Conservation (phyloP, 106 monocot species). For the Allium cepa region DNA sequence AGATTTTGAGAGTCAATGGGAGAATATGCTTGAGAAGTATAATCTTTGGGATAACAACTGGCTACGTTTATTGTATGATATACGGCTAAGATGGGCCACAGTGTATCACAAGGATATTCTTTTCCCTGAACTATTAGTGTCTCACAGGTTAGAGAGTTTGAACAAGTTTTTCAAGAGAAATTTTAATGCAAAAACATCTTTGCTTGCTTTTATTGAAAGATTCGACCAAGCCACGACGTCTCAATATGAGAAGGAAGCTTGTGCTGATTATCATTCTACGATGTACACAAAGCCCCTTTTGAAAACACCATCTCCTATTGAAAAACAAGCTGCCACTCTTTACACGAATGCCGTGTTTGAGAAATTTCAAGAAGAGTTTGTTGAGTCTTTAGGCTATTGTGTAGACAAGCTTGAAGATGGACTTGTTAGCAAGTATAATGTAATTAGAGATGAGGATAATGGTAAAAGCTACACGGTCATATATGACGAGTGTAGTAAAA, state of each 20-base stretch:
- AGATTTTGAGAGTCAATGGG: slow-evolving; percentile 83
- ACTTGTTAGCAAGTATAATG: slow-evolving; percentile 47
- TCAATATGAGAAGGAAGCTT: slow-evolving; percentile 74
- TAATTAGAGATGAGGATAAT: slow-evolving; percentile 57
- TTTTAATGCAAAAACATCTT: slow-evolving; percentile 61
- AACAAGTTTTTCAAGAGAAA: slow-evolving; percentile 90
- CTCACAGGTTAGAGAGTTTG: slow-evolving; percentile 57
- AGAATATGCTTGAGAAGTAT: slow-evolving; percentile 54
- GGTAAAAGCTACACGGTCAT: slow-evolving; percentile 27
- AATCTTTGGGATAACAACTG: slow-evolving; percentile 80
- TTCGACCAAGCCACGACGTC: slow-evolving; percentile 59
- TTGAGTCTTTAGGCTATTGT: slow-evolving; percentile 78
- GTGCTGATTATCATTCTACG: slow-evolving; percentile 48
- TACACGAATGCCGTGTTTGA: slow-evolving; percentile 83
- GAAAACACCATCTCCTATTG: slow-evolving; percentile 77
- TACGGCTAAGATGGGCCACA: slow-evolving; percentile 48
- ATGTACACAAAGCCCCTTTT: slow-evolving; percentile 51
- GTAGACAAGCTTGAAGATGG: slow-evolving; percentile 73
- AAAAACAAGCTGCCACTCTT: slow-evolving; percentile 63
- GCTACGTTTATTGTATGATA: slow-evolving; percentile 51
- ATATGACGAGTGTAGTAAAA: slow-evolving; percentile 43
- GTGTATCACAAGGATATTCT: slow-evolving; percentile 43
- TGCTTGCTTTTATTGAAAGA: slow-evolving; percentile 46
- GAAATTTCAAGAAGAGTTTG: slow-evolving; percentile 86
- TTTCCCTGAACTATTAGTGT: slow-evolving; percentile 53